phyloP scores from a whole-genome alignment of 768 basidiomycete species.

The Leucosporidium creatinivorum region DNA sequence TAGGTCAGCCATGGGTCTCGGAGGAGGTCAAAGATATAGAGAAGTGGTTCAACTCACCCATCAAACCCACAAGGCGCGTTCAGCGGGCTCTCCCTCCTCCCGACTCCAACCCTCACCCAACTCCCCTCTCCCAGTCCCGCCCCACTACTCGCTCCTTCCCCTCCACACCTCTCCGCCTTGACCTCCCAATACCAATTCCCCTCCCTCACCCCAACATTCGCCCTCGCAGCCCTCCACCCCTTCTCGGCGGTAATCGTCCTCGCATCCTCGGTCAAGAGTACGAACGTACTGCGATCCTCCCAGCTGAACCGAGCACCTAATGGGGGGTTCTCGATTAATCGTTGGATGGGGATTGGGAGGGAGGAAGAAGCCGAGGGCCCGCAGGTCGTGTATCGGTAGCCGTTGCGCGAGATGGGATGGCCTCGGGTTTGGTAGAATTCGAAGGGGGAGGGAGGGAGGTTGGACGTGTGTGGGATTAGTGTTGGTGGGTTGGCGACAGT shows the following conservation, averaged over 20 bases:
- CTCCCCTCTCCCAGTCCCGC: slow-evolving; percentile 53
- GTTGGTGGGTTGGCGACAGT: neutral
- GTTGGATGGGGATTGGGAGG: slow-evolving; percentile 51
- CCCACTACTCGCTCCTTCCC: slow-evolving; percentile 49
- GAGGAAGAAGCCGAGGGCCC: slow-evolving; percentile 48
- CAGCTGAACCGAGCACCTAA: slow-evolving; percentile 62
- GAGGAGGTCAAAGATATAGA: neutral
- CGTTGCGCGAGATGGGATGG: slow-evolving; percentile 38
- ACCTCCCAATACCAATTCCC: slow-evolving; percentile 95
- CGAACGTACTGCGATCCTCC: slow-evolving; percentile 80
- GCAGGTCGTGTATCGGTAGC: slow-evolving; percentile 45
- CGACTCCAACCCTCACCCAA: slow-evolving; percentile 87
- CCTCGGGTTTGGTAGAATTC: slow-evolving; percentile 36
- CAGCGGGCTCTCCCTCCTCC: slow-evolving; percentile 80
- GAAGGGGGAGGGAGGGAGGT: slow-evolving; percentile 2
- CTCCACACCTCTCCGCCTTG: slow-evolving; percentile 65
- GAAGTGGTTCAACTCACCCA: slow-evolving; percentile 44
- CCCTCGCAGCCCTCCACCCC: slow-evolving; percentile 82
- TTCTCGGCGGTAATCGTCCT: slow-evolving; percentile 68
- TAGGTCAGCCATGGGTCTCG: neutral
- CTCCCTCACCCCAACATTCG: slow-evolving; percentile 78
- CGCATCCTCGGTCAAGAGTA: slow-evolving; percentile 72
- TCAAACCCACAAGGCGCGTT: slow-evolving; percentile 90
- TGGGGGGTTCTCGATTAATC: slow-evolving; percentile 74
- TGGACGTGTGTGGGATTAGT: neutral